phyloP scores from a whole-genome alignment of 2,329 filamentous ascomycete genomes.

The Lecanicillium sp. region DNA sequence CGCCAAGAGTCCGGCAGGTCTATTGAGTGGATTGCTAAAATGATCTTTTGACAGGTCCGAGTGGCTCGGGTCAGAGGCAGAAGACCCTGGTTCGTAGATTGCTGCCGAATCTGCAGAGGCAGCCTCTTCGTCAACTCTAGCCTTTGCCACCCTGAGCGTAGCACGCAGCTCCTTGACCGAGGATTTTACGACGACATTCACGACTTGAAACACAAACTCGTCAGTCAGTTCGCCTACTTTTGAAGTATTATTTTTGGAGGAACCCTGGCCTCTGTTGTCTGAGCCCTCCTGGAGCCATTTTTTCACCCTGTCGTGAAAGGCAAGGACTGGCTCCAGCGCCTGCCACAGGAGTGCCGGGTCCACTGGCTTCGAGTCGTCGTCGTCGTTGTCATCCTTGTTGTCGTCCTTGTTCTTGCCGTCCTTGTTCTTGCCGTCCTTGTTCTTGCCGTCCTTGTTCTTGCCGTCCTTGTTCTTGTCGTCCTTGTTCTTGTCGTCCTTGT shows the following conservation, averaged over 20 bases:
- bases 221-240: constrained; percentile 61
- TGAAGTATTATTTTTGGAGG: constrained; percentile 11
- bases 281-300: constrained; percentile 63
- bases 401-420: constrained; percentile 10
- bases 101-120: constrained; percentile 47
- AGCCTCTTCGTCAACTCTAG: constrained; percentile 19
- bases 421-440: constrained; percentile 11
- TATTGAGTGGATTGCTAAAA: constrained; percentile 58
- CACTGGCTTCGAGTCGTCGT: constrained; percentile 16
- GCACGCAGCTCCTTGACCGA: constrained; percentile 77
- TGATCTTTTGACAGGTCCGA: constrained; percentile 74
- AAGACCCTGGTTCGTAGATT: constrained; percentile 61
- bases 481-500: constrained; percentile 11
- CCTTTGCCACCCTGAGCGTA: constrained; percentile 45
- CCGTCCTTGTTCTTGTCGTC: constrained; percentile 10
- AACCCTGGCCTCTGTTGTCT: constrained; percentile 12
- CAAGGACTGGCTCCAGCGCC: constrained; percentile 72
- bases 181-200: constrained; percentile 80
- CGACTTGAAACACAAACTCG: constrained; percentile 78
- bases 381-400: constrained; percentile 3
- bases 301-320: constrained; percentile 36
- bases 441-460: constrained; percentile 10
- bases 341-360: constrained; percentile 55
- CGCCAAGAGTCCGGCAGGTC: constrained; percentile 18
- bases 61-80: constrained; percentile 67